phyloP scores from a whole-genome alignment of 176 grass and related monocot genomes.

The Lolium perenne region DNA sequence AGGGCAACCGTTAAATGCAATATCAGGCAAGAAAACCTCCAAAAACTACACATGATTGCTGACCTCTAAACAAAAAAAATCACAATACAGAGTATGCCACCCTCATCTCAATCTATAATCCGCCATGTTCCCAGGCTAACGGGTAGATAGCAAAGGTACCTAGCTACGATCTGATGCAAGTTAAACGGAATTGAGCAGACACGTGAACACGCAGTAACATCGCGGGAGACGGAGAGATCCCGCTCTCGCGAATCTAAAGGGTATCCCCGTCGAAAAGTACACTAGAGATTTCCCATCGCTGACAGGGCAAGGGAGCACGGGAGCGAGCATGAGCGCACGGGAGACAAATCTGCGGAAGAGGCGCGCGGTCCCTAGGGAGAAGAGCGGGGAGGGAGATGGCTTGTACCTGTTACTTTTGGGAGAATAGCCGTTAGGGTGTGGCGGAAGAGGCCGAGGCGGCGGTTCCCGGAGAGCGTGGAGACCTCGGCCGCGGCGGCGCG shows the following conservation, averaged over 20 bases:
- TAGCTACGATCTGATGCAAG: conserved; percentile 26
- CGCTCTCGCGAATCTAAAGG: conserved; percentile 14
- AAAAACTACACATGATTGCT: too few relatives aligned
- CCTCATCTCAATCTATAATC: not conserved
- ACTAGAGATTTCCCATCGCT: conserved; percentile 30
- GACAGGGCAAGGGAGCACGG: conserved; percentile 7
- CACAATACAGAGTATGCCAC: not conserved
- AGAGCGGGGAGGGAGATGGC: not conserved
- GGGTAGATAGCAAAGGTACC: not conserved
- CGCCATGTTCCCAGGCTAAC: conserved; percentile 5
- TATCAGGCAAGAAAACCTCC: conserved; percentile 17
- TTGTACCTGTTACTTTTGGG: conserved; percentile 43
- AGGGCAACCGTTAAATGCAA: not conserved
- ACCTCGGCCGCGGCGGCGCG: conserved; percentile 72
- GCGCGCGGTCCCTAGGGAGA: not conserved
- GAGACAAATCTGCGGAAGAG: not conserved
- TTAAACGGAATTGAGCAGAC: conserved; percentile 19
- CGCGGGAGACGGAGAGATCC: conserved; percentile 6
- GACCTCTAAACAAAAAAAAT: not conserved
- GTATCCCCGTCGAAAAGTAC: conserved; percentile 8
- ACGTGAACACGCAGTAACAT: not conserved
- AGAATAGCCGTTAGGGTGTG: conserved; percentile 58
- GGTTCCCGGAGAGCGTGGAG: conserved; percentile 72
- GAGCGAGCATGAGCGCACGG: conserved; percentile 18
- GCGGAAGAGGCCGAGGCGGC: conserved; percentile 78